Conservation (phyloP, 805 yeast species). For the Teunomyces panamensis region DNA sequence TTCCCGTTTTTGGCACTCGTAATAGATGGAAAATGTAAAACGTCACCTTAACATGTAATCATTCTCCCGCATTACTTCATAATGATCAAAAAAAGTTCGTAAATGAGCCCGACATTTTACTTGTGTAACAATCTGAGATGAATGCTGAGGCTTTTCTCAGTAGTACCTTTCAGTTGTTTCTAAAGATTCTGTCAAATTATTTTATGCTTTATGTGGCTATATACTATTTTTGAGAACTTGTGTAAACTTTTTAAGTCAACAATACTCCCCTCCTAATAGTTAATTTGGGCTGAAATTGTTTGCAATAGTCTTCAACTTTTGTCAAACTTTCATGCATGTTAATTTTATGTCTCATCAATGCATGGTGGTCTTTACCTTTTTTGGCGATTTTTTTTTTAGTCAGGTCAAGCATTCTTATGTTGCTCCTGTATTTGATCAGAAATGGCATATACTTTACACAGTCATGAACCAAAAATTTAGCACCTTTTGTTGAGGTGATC, state of each 20-base stretch:
- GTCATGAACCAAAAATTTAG: not conserved
- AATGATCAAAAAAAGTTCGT: not conserved
- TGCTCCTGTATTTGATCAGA: not conserved
- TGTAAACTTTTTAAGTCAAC: too few relatives aligned
- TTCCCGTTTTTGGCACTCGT: not conserved
- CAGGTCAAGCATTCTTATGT: too few relatives aligned
- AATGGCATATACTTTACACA: not conserved
- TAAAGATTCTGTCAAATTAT: too few relatives aligned
- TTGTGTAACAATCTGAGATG: not conserved
- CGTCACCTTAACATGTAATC: not conserved
- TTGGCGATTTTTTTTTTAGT: too few relatives aligned
- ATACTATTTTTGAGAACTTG: too few relatives aligned
- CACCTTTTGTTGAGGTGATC: not conserved
- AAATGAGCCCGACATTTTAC: not conserved
- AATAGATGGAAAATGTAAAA: not conserved
- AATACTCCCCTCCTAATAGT: too few relatives aligned
- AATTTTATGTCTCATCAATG: too few relatives aligned
- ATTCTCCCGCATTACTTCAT: not conserved
- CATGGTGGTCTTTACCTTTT: too few relatives aligned
- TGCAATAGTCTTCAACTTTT: too few relatives aligned
- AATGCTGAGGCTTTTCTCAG: not conserved
- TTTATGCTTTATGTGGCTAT: too few relatives aligned
- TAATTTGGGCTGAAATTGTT: too few relatives aligned
- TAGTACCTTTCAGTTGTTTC: not conserved
- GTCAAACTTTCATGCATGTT: too few relatives aligned